Evolutionary conservation across 352 stramenopile genomes (phyloP), one percentile per base, ranked within the genome.

Genomic region (Globisporangium apiculatum): DNA sequence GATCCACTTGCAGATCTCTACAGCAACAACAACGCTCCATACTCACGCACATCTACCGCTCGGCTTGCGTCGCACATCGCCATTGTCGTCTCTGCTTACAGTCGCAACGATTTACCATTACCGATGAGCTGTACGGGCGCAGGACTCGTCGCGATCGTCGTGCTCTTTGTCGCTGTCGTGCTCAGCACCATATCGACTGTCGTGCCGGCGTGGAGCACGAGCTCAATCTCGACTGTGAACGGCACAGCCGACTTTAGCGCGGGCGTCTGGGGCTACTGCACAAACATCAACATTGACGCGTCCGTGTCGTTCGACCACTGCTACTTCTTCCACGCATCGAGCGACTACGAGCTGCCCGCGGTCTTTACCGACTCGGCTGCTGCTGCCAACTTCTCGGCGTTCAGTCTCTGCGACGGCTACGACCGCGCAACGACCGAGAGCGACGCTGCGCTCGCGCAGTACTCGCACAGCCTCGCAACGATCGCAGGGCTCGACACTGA

Each of bases 271-370:
- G 79, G 79, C 11, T 89, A 75, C 62, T 81, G 74, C 66, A 86
- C 77, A 45, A 73, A 86, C 59, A 58, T 83, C n/a, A 45, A 83
- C 60, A 64, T 86, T 35, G 76, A 84, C 57, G 50, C 58, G 45
- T 67, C 56, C 45, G 55, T 70, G 36, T 60, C 59, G 45, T 87
- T 86, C 40, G 75, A 89, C 66, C 72, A 80, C 60, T 89, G 79
- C 64, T 89, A 83, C 63, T 75, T 87, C 65, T 89, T 87, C 67
- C 74, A 89, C 62, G 83, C 79, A 11, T 73, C 70, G 1, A 84
- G 70, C 64, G 64, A 83, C 35, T 79, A 77, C 59, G 62, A 89
- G 47, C 35, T 85, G 3, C 61, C 63, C 2, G 62, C 69, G 6
- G 35, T 72, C 36, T 18, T 61, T 41, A 41, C 53, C 5, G 59